phyloP scores from a whole-genome alignment of 2,329 filamentous ascomycete species.

The Hymenoscyphus salicellus region DNA sequence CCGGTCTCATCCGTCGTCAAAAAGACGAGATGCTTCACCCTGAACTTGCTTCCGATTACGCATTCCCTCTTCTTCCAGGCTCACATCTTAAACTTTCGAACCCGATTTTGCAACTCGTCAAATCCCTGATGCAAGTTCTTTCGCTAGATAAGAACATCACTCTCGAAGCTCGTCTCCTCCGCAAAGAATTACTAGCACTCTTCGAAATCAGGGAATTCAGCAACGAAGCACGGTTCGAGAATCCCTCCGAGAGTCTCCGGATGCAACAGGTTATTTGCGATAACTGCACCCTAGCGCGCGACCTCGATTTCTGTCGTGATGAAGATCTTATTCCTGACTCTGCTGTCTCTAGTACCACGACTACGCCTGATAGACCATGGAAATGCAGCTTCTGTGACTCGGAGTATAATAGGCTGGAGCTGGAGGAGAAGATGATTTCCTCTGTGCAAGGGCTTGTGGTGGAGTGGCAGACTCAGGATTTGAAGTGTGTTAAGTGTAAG shows the following conservation, averaged over 20 bases:
- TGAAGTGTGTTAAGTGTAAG: slow-evolving; percentile 70
- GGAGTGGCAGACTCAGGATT: slow-evolving; percentile 84
- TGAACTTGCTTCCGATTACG: slow-evolving; percentile 81
- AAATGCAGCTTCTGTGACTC: slow-evolving; percentile 72
- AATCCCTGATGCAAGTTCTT: slow-evolving; percentile 87
- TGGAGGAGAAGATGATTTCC: slow-evolving; percentile 80
- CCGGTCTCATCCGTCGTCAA: slow-evolving; percentile 76
- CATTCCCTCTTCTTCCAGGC: slow-evolving; percentile 76
- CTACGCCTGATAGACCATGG: slow-evolving; percentile 53
- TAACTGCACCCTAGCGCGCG: slow-evolving; percentile 83
- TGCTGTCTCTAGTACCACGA: slow-evolving; percentile 28
- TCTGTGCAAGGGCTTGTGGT: slow-evolving; percentile 72
- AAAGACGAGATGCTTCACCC: slow-evolving; percentile 86
- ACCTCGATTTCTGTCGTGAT: slow-evolving; percentile 90
- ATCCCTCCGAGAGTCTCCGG: slow-evolving; percentile 73
- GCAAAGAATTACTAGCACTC: slow-evolving; percentile 82
- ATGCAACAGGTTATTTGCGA: slow-evolving; percentile 79
- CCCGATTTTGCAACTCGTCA: slow-evolving; percentile 85
- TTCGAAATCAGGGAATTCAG: slow-evolving; percentile 96
- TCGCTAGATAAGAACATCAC: slow-evolving; percentile 87
- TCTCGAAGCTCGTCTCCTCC: slow-evolving; percentile 80
- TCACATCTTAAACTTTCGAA: slow-evolving; percentile 64
- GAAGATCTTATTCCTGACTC: slow-evolving; percentile 66
- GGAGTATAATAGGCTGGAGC: slow-evolving; percentile 71
- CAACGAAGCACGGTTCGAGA: slow-evolving; percentile 79